phyloP scores from a whole-genome alignment of 2,329 filamentous ascomycete genomes.

The Hymenotorrendiella dingleyae region DNA sequence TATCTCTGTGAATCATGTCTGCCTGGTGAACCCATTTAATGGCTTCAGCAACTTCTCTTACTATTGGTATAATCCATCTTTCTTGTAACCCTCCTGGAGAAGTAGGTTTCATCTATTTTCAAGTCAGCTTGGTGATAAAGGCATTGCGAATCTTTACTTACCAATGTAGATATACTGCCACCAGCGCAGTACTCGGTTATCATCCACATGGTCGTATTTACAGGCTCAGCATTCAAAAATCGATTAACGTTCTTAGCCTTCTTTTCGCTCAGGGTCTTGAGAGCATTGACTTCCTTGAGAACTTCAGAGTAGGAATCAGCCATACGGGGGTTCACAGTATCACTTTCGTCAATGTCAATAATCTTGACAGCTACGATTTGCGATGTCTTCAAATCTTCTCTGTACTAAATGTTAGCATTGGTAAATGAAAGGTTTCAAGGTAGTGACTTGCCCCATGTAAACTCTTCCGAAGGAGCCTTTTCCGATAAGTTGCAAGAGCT shows the following conservation, averaged over 20 bases:
- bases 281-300: constrained; percentile 60
- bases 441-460: constrained; percentile 49
- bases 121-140: constrained; percentile 21
- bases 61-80: constrained; percentile 63
- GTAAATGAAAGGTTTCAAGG: background rate
- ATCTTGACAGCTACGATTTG: constrained; percentile 70
- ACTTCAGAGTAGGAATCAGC: constrained; percentile 65
- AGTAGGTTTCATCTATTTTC: constrained; percentile 53
- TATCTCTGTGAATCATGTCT: constrained; percentile 65
- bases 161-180: constrained; percentile 69
- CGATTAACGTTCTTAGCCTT: constrained; percentile 75
- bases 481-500: constrained; percentile 66
- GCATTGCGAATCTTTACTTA: constrained; percentile 38
- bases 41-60: constrained; percentile 60
- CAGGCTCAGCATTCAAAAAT: constrained; percentile 71
- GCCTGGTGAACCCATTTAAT: constrained; percentile 62
- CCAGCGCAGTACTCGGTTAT: constrained; percentile 82
- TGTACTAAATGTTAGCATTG: constrained; percentile 10
- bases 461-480: constrained; percentile 71
- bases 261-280: constrained; percentile 67
- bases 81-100: constrained; percentile 60
- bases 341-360: constrained; percentile 75
- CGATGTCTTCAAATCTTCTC: constrained; percentile 32
- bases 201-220: constrained; percentile 80
- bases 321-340: constrained; percentile 58